Evolutionary conservation across 805 yeast genomes (phyloP).

Genomic region (Metschnikowia bowlesiae): DNA sequence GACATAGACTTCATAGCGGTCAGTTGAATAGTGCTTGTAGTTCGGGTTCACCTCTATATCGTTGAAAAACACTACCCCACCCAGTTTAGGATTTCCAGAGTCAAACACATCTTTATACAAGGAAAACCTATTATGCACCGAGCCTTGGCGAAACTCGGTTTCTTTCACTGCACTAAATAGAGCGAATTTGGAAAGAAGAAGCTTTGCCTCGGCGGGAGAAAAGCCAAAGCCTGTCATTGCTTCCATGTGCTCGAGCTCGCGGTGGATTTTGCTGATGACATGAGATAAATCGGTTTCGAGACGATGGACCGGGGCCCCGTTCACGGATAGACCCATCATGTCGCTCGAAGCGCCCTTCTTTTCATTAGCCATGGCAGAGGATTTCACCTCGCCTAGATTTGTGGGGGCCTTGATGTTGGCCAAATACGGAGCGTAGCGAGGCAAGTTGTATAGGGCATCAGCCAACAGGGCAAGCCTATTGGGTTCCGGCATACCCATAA

Average conservation of each 20-base stretch:
- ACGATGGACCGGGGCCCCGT: constrained; percentile 60
- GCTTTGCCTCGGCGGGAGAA: constrained; percentile 27
- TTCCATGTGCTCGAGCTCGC: constrained; percentile 22
- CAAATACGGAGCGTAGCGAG: constrained; percentile 12
- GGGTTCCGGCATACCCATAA: constrained; percentile 1
- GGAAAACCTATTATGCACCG: constrained; percentile 32
- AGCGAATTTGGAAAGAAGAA: constrained; percentile 34
- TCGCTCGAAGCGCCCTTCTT: constrained; percentile 36
- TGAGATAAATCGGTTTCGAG: constrained; percentile 41
- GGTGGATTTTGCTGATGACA: constrained; percentile 35
- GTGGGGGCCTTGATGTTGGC: background rate
- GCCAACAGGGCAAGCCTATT: constrained; percentile 3
- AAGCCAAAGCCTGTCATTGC: constrained; percentile 29
- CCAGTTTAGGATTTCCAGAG: constrained; percentile 14
- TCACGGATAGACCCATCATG: constrained; percentile 54
- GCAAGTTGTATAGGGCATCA: constrained; percentile 9
- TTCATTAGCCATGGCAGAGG: constrained; percentile 27
- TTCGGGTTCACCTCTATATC: constrained; percentile 62
- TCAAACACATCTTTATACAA: constrained; percentile 25
- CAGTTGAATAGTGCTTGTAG: constrained; percentile 43
- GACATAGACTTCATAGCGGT: constrained; percentile 45
- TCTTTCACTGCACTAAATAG: constrained; percentile 37
- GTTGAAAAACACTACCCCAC: constrained; percentile 65
- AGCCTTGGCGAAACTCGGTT: constrained; percentile 32
- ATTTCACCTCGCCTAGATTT: constrained; percentile 10